Percentiles rank a stretch among this genome's conserved stretches.
Conservation (phyloP, 108 stramenopile species). For the Skeletonema potamos region DNA sequence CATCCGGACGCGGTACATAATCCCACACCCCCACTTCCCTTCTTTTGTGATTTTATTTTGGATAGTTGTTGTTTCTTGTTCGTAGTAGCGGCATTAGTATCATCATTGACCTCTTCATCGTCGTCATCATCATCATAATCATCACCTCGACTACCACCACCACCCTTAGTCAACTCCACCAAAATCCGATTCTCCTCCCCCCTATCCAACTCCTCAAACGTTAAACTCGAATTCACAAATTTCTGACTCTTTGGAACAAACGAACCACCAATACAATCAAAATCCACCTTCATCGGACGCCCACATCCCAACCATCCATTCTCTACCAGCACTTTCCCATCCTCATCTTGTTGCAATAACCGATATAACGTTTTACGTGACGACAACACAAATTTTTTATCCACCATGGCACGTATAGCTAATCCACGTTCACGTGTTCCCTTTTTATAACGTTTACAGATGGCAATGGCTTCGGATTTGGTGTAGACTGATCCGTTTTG, state of each 20-base stretch:
- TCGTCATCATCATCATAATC: not conserved
- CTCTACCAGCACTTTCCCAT: not conserved
- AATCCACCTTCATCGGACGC: not conserved
- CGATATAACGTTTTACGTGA: not conserved
- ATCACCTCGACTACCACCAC: not conserved
- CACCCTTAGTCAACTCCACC: not conserved
- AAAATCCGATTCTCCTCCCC: not conserved
- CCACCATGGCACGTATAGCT: conserved; percentile 13
- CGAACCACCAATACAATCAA: not conserved
- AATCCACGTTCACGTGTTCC: not conserved
- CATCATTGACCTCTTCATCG: not conserved
- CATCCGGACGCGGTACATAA: not conserved
- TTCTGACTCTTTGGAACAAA: not conserved
- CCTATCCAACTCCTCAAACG: not conserved
- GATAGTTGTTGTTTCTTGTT: not conserved
- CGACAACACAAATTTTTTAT: not conserved
- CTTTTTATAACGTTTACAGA: not conserved
- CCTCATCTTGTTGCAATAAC: not conserved
- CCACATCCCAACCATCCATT: not conserved
- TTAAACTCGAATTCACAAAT: not conserved
- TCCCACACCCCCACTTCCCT: too few species aligned
- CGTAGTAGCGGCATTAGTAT: too few species aligned
- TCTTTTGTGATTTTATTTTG: too few species aligned
- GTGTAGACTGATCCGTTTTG: conserved; percentile 2
- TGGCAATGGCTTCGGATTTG: conserved; percentile 8